These are phyloP conservation scores for Trichocladium uniseriatum DNA, from an alignment of 495 filamentous ascomycete species.

Conservation along the genomic window DNA sequence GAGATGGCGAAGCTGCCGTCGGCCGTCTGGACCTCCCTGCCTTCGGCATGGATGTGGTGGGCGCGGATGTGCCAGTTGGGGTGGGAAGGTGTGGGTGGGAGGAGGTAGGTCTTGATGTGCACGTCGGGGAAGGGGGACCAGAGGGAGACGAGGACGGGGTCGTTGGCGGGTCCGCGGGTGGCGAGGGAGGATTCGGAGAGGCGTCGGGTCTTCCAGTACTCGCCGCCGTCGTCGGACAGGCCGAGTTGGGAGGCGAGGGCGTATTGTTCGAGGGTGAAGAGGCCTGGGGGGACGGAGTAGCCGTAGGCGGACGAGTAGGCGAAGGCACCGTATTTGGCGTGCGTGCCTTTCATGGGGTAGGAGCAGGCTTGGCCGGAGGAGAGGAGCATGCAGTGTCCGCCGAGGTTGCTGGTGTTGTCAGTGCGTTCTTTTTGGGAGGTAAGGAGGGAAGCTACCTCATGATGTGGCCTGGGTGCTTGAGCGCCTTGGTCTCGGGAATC, in stretches of 20 bases:
- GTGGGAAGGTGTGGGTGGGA: conserved; percentile 44
- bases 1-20: conserved; percentile 65
- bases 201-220: conserved; percentile 68
- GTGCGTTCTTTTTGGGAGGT: too few species aligned
- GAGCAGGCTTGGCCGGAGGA: conserved; percentile 69
- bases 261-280: conserved; percentile 67
- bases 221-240: conserved; percentile 66
- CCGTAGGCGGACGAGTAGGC: conserved; percentile 66
- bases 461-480: conserved; percentile 64
- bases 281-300: conserved; percentile 66
- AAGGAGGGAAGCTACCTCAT: conserved; percentile 31
- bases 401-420: conserved; percentile 40
- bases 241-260: conserved; percentile 66
- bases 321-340: conserved; percentile 74
- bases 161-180: conserved; percentile 30
- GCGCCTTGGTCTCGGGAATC: conserved; percentile 44
- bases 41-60: conserved; percentile 47
- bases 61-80: conserved; percentile 62
- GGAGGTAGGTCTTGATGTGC: conserved; percentile 50
- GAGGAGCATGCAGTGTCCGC: conserved; percentile 61
- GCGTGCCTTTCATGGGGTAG: conserved; percentile 68
- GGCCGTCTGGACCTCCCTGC: conserved; percentile 52
- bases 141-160: conserved; percentile 47
- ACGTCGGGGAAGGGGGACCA: conserved; percentile 65
- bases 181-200: conserved; percentile 49